Evolutionary conservation across 1,284 basidiomycete species (phyloP), one percentile per base, ranked within the genome.

Genomic region (Ganoderma resinaceum): DNA sequence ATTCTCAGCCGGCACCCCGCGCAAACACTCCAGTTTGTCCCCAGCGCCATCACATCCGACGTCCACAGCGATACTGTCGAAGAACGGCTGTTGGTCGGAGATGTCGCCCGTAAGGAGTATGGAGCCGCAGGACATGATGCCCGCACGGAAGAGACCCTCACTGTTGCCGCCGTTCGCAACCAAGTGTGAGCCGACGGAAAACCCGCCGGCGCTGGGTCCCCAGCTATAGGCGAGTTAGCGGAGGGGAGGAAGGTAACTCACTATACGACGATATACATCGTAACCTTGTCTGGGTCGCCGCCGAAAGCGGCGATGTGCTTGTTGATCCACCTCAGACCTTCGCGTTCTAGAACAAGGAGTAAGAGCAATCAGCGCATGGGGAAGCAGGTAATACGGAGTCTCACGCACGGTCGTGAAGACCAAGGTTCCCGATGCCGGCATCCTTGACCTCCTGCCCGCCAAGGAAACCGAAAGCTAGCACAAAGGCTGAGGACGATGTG

Each of bases 291-390:
- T 0, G 78, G 74, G 68, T 85, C 81, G 1, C 83, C 83, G 14
- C 83, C 81, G 66, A 84, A 83, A 0, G 70, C 72, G 11, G 67
- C 53, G 63, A 85, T 83, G 67, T 85, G 81, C 61, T 78, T 67
- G 49, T 82, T 79, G 1, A 85, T 75, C 90, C 91, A 93, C 66
- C 86, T 76, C n/a, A 93, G 76, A 0, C 88, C 89, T 29, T 40
- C 37, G 3, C 58, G 58, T 23, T 60, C 58, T 60, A 11, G n/a
- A 23, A 37, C 9, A 26, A 3, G n/a, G 6, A 1, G n/a, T 29
- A 2, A 1, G 42, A 23, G 8, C 11, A 1, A n/a, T 60, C 37
- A 40, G 35, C 37, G 1, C n/a, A 12, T 38, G 52, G 6, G 26
- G 16, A 18, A 0, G 2, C 26, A 18, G 0, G 7, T 14, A 14